Evolutionary conservation across 208 protist species (phyloP).

Genomic region (Porcisia hertigi): DNA sequence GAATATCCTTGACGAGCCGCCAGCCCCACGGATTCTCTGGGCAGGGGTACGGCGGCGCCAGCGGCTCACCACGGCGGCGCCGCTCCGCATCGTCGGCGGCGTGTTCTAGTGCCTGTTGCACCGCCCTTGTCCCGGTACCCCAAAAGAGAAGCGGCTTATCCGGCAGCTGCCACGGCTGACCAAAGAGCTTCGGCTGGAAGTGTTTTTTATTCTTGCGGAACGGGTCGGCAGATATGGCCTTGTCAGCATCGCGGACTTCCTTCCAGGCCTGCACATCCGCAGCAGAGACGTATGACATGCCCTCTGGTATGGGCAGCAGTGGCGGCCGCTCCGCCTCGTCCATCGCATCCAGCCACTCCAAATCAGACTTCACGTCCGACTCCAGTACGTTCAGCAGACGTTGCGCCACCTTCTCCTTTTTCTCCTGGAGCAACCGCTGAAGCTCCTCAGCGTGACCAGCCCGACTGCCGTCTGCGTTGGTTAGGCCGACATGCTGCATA

Average conservation of each 20-base stretch:
- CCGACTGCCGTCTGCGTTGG: conserved; percentile 21
- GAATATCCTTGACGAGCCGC: conserved; percentile 73
- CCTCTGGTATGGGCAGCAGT: conserved; percentile 79
- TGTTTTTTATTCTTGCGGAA: conserved; percentile 45
- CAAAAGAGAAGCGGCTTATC: conserved; percentile 87
- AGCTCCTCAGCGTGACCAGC: conserved; percentile 31
- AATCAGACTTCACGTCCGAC: conserved; percentile 68
- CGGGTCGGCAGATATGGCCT: conserved; percentile 49
- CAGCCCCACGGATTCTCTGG: conserved; percentile 88
- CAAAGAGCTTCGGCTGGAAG: conserved; percentile 67
- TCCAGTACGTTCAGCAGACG: conserved; percentile 71
- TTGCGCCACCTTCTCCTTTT: conserved; percentile 43
- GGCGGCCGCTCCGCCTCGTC: conserved; percentile 81
- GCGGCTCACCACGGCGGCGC: conserved; percentile 45
- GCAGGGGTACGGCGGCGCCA: conserved; percentile 81
- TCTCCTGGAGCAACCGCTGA: conserved; percentile 42
- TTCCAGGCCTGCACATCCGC: conserved; percentile 70
- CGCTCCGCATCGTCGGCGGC: conserved; percentile 78
- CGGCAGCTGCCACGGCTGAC: conserved; percentile 71
- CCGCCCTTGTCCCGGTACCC: conserved; percentile 72
- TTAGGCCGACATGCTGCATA: conserved; percentile 25
- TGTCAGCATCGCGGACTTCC: conserved; percentile 53
- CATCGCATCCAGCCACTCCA: conserved; percentile 83
- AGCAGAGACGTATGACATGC: conserved; percentile 85
- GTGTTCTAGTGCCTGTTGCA: conserved; percentile 86